These are phyloP conservation scores for Santalum album DNA, from an alignment of 164 flowering plant genomes.

Conservation along the genomic window DNA sequence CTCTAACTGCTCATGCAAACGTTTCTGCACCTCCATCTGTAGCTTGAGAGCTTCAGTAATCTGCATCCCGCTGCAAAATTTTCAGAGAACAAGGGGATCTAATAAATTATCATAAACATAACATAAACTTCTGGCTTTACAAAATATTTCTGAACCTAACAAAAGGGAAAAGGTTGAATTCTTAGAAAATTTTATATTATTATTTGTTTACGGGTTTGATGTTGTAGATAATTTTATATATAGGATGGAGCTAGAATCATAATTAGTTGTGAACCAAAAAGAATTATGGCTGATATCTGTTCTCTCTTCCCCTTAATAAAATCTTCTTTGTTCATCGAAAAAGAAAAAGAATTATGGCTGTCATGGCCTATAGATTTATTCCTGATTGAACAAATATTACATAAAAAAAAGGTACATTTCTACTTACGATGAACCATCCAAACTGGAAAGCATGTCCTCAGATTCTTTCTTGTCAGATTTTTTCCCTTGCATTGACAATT, in stretches of 20 bases:
- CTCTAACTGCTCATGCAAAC: slow-evolving; percentile 92
- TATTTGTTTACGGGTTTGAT: too few species aligned
- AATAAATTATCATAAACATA: background rate
- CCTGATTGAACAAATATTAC: too few species aligned
- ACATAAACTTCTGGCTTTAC: background rate
- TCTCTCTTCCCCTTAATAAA: too few species aligned
- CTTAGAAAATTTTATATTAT: too few species aligned
- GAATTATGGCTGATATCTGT: too few species aligned
- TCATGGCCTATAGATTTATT: too few species aligned
- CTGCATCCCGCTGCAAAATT: slow-evolving; percentile 63
- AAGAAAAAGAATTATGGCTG: too few species aligned
- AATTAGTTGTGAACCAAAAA: too few species aligned
- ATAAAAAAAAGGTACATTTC: background rate
- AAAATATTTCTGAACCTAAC: background rate
- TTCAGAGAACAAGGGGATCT: background rate
- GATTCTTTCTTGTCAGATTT: slow-evolving; percentile 72
- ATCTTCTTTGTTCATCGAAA: too few species aligned
- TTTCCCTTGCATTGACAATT: slow-evolving; percentile 38
- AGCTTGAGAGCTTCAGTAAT: slow-evolving; percentile 84
- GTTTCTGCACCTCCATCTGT: slow-evolving; percentile 94
- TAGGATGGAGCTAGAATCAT: too few species aligned
- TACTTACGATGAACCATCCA: slow-evolving; percentile 84
- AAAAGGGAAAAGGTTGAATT: too few species aligned
- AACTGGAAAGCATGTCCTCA: slow-evolving; percentile 43
- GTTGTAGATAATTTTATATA: too few species aligned